Conservation (phyloP, 2,329 filamentous ascomycete species). For the Rhexocercosporidium sp. region DNA sequence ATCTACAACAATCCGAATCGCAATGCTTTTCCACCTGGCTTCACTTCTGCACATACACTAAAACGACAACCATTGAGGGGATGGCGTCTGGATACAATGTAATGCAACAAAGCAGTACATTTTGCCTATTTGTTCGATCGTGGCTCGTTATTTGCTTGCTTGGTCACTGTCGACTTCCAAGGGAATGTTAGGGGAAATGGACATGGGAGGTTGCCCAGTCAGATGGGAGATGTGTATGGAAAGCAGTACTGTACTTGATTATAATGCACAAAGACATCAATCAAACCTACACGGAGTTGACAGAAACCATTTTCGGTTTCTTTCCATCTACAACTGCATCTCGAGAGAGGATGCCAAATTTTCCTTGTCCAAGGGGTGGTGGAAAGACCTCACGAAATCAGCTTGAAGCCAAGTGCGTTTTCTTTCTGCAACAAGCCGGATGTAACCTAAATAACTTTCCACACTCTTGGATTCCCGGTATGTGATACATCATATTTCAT, state of each 20-base stretch:
- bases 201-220: neutral
- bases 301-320: neutral
- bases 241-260: conserved; percentile 5
- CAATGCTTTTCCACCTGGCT: conserved; percentile 2
- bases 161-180: neutral
- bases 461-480: neutral
- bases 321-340: neutral
- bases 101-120: neutral
- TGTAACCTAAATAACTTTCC: neutral
- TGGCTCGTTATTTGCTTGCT: neutral
- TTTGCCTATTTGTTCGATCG: neutral
- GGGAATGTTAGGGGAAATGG: neutral
- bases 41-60: conserved; percentile 26
- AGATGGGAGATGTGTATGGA: neutral
- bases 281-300: neutral
- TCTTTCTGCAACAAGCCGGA: neutral
- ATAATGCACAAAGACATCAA: conserved; percentile 3
- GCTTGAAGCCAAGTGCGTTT: neutral
- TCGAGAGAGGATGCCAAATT: neutral
- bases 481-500: neutral
- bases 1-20: neutral
- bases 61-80: conserved; percentile 1
- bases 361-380: too few relatives aligned
- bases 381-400: neutral
- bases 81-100: conserved; percentile 21